Evolutionary conservation across 371 early-diverging fungal genomes (phyloP).

Genomic region (Enterocytospora artemiae): DNA sequence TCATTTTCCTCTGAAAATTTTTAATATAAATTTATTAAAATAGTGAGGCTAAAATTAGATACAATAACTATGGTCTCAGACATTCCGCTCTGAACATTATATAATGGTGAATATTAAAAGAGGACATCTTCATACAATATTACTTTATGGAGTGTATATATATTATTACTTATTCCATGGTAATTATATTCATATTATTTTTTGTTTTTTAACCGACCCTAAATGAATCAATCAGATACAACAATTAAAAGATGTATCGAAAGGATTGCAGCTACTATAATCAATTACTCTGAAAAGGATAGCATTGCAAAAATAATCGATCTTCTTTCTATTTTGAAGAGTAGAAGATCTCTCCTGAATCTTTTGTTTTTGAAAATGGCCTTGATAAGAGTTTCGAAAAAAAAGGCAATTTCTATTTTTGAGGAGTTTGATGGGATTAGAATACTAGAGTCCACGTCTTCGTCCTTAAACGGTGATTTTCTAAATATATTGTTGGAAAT

Average conservation of each 20-base stretch:
- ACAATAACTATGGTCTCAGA: no score
- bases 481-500: constrained; percentile 15
- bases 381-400: not conserved
- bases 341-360: constrained; percentile 20
- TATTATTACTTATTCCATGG: no score
- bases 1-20: no score
- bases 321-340: constrained; percentile 8
- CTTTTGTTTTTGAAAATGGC: constrained; percentile 14
- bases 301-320: constrained; percentile 28
- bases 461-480: constrained; percentile 10
- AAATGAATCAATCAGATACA: no score
- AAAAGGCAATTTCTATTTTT: constrained; percentile 10
- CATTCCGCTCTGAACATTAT: no score
- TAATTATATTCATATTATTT: no score
- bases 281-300: constrained; percentile 21
- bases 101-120: no score
- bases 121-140: no score
- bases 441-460: constrained; percentile 14
- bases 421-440: constrained; percentile 3
- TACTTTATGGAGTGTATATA: no score
- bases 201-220: not conserved
- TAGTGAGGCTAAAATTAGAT: no score
- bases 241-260: not conserved
- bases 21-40: no score
- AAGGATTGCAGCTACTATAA: constrained; percentile 31